Conservation (phyloP, 768 basidiomycete genomes). For the Boletus subcaerulescens region DNA sequence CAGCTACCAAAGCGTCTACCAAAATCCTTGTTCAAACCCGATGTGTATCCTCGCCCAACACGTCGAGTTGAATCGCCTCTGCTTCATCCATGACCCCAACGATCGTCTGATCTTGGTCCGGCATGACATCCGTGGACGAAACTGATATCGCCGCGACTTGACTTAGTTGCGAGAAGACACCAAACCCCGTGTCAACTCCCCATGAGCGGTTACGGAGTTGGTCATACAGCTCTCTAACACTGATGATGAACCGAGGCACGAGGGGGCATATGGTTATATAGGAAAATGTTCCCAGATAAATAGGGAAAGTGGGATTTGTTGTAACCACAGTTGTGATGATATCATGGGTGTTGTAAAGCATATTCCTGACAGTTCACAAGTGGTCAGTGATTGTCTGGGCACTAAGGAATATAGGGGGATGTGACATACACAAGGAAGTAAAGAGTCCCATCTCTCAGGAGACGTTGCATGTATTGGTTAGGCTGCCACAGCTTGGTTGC, state of each 20-base stretch:
- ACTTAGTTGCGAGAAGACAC: neutral
- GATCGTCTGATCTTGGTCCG: no score
- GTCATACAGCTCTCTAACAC: constrained; percentile 1
- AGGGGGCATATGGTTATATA: neutral
- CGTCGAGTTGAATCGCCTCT: no score
- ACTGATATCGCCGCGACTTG: no score
- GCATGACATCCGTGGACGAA: no score
- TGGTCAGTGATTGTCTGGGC: no score
- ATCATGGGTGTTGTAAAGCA: neutral
- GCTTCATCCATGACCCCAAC: no score
- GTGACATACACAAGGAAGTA: constrained; percentile 7
- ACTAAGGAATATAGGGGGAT: no score
- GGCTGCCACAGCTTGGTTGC: constrained; percentile 3
- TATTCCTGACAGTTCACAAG: neutral
- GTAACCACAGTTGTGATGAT: neutral
- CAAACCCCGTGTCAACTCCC: constrained; percentile 7
- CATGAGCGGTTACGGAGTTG: neutral
- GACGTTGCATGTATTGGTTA: constrained; percentile 2
- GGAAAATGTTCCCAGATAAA: neutral
- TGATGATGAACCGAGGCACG: constrained; percentile 10
- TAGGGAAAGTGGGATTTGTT: neutral
- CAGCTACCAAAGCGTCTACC: no score
- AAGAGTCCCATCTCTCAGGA: constrained; percentile 1
- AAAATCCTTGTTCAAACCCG: no score
- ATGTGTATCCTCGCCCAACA: no score